These are phyloP conservation scores for Rhododendron williamsianum DNA, from an alignment of 148 eudicot genomes.

Conservation along the genomic window DNA sequence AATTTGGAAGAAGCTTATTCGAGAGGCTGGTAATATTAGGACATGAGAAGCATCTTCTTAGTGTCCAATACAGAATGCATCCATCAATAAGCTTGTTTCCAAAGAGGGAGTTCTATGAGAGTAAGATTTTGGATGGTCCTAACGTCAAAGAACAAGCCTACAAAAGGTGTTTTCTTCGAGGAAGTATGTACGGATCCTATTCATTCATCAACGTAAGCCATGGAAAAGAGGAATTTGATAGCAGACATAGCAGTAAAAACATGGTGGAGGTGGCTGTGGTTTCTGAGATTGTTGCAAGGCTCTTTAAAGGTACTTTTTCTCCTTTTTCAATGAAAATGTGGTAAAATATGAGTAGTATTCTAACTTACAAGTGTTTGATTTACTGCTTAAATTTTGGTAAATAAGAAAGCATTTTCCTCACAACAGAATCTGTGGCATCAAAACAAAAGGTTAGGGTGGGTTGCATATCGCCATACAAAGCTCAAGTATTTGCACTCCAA, in stretches of 20 bases:
- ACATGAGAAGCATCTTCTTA: neutral
- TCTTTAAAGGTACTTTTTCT: constrained; percentile 31
- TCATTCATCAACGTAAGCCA: constrained; percentile 30
- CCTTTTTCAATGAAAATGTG: no score
- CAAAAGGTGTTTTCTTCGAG: constrained; percentile 16
- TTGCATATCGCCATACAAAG: constrained; percentile 47
- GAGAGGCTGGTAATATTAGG: neutral
- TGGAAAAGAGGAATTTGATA: constrained; percentile 38
- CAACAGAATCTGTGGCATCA: constrained; percentile 18
- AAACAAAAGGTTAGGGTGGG: constrained; percentile 43
- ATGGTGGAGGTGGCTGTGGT: constrained; percentile 46
- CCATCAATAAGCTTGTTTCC: constrained; percentile 22
- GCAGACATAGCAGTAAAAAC: constrained; percentile 29
- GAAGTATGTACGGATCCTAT: constrained; percentile 24
- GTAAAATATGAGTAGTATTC: neutral
- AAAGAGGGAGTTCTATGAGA: constrained; percentile 21
- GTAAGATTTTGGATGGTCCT: constrained; percentile 20
- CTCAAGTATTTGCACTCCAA: neutral
- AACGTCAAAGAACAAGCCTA: constrained; percentile 11
- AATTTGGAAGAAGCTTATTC: neutral
- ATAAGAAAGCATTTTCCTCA: constrained; percentile 11
- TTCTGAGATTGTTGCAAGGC: constrained; percentile 32
- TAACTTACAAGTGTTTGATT: constrained; percentile 23
- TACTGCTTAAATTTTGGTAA: constrained; percentile 23
- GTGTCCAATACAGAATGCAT: neutral